Percentiles rank a stretch among this genome's conserved stretches.
Evolutionary conservation across 2,329 filamentous ascomycete species (phyloP).

Genomic region (Ramularia endophylla): DNA sequence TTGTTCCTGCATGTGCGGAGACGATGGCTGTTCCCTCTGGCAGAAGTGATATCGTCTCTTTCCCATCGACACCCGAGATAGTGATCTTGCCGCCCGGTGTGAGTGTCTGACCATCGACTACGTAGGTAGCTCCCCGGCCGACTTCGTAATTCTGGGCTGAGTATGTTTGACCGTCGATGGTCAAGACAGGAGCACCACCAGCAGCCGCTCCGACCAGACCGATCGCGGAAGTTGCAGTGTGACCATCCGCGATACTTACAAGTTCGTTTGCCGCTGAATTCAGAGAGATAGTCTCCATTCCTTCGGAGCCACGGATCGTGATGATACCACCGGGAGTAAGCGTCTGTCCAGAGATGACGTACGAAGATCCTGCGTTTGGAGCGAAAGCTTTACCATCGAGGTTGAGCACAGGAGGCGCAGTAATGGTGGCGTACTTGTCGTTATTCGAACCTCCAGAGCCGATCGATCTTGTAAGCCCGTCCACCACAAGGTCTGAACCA

Average conservation of each 20-base stretch:
- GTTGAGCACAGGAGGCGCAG: conserved; percentile 26
- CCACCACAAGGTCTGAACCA: conserved; percentile 36
- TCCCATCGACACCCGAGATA: conserved; percentile 18
- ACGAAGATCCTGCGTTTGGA: conserved; percentile 23
- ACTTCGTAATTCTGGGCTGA: conserved; percentile 21
- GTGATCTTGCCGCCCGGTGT: conserved; percentile 31
- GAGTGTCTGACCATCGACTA: conserved; percentile 33
- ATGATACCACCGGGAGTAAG: conserved; percentile 23
- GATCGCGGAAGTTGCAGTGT: conserved; percentile 20
- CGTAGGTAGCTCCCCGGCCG: conserved; percentile 30
- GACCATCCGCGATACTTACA: conserved; percentile 16
- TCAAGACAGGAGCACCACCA: conserved; percentile 22
- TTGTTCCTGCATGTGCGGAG: conserved; percentile 10
- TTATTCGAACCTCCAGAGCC: conserved; percentile 4
- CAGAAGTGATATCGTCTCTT: conserved; percentile 28
- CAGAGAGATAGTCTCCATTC: conserved; percentile 27
- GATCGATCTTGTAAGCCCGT: conserved; percentile 20
- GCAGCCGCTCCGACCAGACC: conserved; percentile 13
- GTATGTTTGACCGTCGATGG: conserved; percentile 23
- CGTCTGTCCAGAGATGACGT: conserved; percentile 24
- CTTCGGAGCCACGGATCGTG: conserved; percentile 18
- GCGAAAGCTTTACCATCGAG: conserved; percentile 24
- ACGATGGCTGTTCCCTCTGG: conserved; percentile 29
- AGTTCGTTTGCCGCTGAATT: conserved; percentile 28
- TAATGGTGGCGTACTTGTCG: conserved; percentile 18